A percentile compares a stretch with the other conserved stretches of the same genome.
Evolutionary conservation across 2,329 filamentous ascomycete species (phyloP).

Genomic region (Penicillium sp.): DNA sequence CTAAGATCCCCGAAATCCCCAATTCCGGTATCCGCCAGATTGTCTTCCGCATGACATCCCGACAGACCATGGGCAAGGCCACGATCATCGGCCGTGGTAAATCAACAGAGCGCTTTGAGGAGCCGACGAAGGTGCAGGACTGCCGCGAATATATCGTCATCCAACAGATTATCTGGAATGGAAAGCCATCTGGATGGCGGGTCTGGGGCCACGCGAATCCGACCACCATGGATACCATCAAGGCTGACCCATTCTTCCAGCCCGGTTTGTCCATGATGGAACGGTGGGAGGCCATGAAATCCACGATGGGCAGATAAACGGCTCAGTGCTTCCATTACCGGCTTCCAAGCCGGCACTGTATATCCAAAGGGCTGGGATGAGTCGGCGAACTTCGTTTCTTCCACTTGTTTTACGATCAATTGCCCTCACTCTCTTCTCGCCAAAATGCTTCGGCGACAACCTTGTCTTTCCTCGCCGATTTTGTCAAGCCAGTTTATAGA

Average conservation of each 20-base stretch:
- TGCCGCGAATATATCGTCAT: slow-evolving; percentile 53
- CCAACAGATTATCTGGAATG: slow-evolving; percentile 45
- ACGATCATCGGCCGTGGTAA: not conserved
- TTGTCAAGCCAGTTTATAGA: slow-evolving; percentile 10
- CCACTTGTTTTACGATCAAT: not conserved
- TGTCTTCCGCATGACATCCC: slow-evolving; percentile 39
- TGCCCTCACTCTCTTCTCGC: not conserved
- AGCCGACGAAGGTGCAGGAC: slow-evolving; percentile 40
- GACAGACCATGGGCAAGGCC: slow-evolving; percentile 35
- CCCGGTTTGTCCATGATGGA: slow-evolving; percentile 35
- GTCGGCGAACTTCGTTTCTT: not conserved
- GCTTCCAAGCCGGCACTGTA: not conserved
- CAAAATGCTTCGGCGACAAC: not conserved
- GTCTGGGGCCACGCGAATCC: slow-evolving; percentile 51
- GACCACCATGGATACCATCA: slow-evolving; percentile 40
- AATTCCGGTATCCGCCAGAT: slow-evolving; percentile 43
- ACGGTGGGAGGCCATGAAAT: slow-evolving; percentile 33
- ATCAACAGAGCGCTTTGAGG: slow-evolving; percentile 1
- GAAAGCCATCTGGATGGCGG: slow-evolving; percentile 47
- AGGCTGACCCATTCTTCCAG: slow-evolving; percentile 35
- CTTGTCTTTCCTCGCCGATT: not conserved
- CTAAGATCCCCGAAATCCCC: slow-evolving; percentile 38
- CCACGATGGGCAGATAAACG: slow-evolving; percentile 17
- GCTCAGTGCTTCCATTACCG: not conserved
- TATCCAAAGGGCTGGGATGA: not conserved